Percentiles rank a stretch among this genome's conserved stretches.
These are phyloP conservation scores for Porphyrellus sp. DNA, from an alignment of 1,284 basidiomycete species.

Conservation along the genomic window DNA sequence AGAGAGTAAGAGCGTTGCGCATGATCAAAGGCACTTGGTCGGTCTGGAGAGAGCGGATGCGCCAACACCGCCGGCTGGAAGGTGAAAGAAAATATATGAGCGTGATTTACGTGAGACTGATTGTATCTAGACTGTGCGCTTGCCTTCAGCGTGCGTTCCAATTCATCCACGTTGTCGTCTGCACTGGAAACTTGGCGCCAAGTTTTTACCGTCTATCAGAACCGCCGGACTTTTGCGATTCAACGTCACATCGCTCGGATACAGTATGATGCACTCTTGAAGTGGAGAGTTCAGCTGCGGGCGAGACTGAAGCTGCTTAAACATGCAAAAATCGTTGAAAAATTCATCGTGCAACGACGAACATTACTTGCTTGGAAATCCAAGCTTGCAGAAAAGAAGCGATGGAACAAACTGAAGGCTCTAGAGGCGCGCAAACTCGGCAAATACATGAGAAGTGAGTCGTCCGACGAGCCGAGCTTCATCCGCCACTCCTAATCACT, in stretches of 20 bases:
- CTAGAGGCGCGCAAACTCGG: slow-evolving; percentile 41
- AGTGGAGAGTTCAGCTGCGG: slow-evolving; percentile 59
- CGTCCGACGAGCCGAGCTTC: not conserved
- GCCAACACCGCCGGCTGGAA: slow-evolving; percentile 41
- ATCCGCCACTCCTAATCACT: slow-evolving; percentile 15
- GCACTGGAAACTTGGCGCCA: slow-evolving; percentile 52
- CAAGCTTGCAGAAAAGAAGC: slow-evolving; percentile 46
- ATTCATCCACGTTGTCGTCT: slow-evolving; percentile 40
- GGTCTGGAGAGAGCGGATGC: slow-evolving; percentile 53
- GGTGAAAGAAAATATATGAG: slow-evolving; percentile 36
- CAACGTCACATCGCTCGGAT: slow-evolving; percentile 48
- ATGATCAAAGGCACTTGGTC: slow-evolving; percentile 47
- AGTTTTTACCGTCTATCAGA: slow-evolving; percentile 46
- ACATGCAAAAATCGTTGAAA: slow-evolving; percentile 57
- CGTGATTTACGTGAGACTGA: slow-evolving; percentile 8
- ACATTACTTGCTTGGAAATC: slow-evolving; percentile 54
- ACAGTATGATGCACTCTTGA: slow-evolving; percentile 46
- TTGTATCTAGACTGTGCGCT: slow-evolving; percentile 46
- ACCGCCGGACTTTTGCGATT: slow-evolving; percentile 49
- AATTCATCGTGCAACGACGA: slow-evolving; percentile 50
- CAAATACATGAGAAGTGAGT: slow-evolving; percentile 49
- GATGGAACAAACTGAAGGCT: slow-evolving; percentile 46
- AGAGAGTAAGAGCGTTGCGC: slow-evolving; percentile 49
- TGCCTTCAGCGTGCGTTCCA: slow-evolving; percentile 48
- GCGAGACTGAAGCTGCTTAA: slow-evolving; percentile 49